phyloP scores from a whole-genome alignment of 1,284 basidiomycete genomes.

The Athelia sp. region DNA sequence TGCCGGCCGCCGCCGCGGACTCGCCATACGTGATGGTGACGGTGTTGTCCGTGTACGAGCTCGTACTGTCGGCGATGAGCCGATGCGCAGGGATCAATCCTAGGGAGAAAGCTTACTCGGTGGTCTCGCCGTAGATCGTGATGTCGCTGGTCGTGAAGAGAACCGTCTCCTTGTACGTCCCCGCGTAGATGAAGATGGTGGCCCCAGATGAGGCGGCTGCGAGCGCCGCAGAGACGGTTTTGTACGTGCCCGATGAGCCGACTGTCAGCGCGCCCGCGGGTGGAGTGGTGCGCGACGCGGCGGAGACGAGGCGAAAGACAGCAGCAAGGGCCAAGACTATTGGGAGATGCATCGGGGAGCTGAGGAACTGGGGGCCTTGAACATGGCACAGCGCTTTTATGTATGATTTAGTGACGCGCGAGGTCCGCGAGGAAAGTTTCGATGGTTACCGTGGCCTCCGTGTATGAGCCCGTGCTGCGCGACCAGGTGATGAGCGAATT shows the following conservation, averaged over 20 bases:
- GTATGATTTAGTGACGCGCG: too few relatives aligned
- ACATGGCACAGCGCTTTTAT: too few relatives aligned
- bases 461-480: too few relatives aligned
- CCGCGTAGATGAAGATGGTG: background rate
- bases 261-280: background rate
- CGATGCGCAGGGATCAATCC: background rate
- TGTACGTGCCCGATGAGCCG: background rate
- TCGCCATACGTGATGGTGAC: background rate
- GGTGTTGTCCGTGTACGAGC: background rate
- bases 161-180: background rate
- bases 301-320: too few relatives aligned
- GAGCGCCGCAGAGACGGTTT: background rate
- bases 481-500: too few relatives aligned
- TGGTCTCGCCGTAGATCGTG: background rate
- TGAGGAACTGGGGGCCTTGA: too few relatives aligned
- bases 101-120: too few relatives aligned
- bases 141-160: background rate
- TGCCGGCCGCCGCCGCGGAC: background rate
- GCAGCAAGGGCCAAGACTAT: too few relatives aligned
- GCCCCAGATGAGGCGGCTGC: background rate
- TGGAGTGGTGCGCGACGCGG: background rate
- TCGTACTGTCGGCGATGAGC: background rate
- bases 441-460: too few relatives aligned
- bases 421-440: too few relatives aligned
- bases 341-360: too few relatives aligned